phyloP scores from a whole-genome alignment of 345 rosid genomes.

The Nephelium lappaceum region DNA sequence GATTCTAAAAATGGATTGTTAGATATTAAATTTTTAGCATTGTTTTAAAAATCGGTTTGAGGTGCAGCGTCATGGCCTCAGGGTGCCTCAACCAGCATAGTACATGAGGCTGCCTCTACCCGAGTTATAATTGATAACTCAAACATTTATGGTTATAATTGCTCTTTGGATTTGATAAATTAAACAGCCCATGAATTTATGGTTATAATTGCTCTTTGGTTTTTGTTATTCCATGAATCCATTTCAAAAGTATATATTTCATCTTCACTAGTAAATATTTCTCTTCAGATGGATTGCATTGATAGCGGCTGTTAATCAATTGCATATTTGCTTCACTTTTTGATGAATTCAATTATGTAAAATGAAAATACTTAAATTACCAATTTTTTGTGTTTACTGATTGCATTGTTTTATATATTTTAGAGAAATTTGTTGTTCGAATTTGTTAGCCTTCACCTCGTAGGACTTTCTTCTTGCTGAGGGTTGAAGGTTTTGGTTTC shows the following conservation, averaged over 20 bases:
- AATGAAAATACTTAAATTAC: not conserved
- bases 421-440: not conserved
- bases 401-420: constrained; percentile 7
- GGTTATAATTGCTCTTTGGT: not conserved
- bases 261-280: not conserved
- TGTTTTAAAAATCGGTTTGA: too few relatives aligned
- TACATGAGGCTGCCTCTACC: too few relatives aligned
- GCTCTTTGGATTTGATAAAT: not conserved
- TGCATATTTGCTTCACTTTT: constrained; percentile 5
- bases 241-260: not conserved
- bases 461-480: not conserved
- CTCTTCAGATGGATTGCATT: not conserved
- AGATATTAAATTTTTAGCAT: not conserved
- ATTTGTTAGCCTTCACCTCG: not conserved
- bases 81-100: too few relatives aligned
- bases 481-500: not conserved
- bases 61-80: too few relatives aligned
- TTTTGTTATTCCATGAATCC: not conserved
- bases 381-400: not conserved
- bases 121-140: too few relatives aligned
- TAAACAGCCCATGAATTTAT: constrained; percentile 3
- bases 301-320: not conserved
- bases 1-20: not conserved
- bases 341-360: not conserved
- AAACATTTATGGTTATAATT: too few relatives aligned